Evolutionary conservation across 805 yeast species (phyloP).

Genomic region (Torulaspora indica): DNA sequence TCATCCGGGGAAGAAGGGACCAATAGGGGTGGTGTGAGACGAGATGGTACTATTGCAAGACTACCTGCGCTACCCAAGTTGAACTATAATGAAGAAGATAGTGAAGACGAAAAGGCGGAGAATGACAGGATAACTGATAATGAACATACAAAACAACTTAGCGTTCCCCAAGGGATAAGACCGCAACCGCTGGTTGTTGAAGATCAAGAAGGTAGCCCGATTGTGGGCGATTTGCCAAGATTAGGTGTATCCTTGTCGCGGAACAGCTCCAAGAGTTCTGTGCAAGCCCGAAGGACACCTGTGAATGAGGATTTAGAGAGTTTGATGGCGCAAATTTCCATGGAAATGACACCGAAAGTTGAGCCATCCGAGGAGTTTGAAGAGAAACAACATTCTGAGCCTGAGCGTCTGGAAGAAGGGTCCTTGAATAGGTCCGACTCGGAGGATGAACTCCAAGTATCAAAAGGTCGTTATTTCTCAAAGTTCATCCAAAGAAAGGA

Average conservation of each 20-base stretch:
- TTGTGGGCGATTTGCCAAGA: slow-evolving; percentile 5
- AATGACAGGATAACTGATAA: not conserved
- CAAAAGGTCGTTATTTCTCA: slow-evolving; percentile 25
- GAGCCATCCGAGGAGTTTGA: slow-evolving; percentile 3
- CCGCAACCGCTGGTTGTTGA: slow-evolving; percentile 9
- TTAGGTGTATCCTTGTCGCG: slow-evolving; percentile 3
- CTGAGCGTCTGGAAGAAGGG: slow-evolving; percentile 1
- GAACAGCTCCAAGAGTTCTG: slow-evolving; percentile 11
- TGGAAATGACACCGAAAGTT: slow-evolving; percentile 30
- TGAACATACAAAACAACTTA: not conserved
- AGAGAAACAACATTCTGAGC: not conserved
- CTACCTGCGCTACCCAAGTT: slow-evolving; percentile 31
- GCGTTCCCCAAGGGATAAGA: not conserved
- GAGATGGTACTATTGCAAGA: slow-evolving; percentile 9
- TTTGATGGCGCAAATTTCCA: slow-evolving; percentile 32
- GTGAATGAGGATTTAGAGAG: slow-evolving; percentile 31
- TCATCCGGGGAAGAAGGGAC: not conserved
- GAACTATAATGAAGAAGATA: slow-evolving; percentile 15
- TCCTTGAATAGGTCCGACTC: slow-evolving; percentile 1
- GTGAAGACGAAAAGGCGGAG: slow-evolving; percentile 5
- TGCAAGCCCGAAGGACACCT: slow-evolving; percentile 9
- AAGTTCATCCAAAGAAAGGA: slow-evolving; percentile 13
- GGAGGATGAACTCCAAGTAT: slow-evolving; percentile 19
- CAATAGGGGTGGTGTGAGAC: not conserved
- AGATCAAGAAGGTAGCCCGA: not conserved